A percentile compares a stretch with the other conserved stretches of the same genome.
These are phyloP conservation scores for Funneliformis mosseae DNA, from an alignment of 192 early-diverging fungal genomes.

Conservation along the genomic window DNA sequence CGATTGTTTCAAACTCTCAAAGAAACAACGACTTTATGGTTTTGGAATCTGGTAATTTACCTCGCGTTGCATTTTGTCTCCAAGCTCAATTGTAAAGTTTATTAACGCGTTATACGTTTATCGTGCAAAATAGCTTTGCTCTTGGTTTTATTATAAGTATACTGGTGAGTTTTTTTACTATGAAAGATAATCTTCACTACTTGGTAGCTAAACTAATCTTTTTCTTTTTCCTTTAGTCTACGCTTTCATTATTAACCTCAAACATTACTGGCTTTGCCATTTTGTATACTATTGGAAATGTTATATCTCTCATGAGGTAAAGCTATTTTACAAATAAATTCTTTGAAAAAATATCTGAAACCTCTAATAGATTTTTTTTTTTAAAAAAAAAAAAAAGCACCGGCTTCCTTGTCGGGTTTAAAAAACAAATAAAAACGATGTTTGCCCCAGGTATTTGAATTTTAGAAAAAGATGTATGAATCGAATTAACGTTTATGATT, in stretches of 20 bases:
- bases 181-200: background rate
- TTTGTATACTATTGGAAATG: conserved; percentile 89
- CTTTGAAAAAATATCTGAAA: conserved; percentile 7
- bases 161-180: conserved; percentile 54
- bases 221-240: conserved; percentile 48
- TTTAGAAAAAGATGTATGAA: background rate
- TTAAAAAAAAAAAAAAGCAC: conserved; percentile 58
- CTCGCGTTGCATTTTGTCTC: background rate
- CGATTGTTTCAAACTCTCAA: conserved; percentile 51
- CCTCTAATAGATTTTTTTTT: conserved; percentile 18
- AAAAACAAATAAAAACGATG: conserved; percentile 85
- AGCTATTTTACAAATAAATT: background rate
- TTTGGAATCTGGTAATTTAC: conserved; percentile 65
- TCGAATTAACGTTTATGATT: conserved; percentile 34
- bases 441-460: conserved; percentile 58
- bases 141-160: conserved; percentile 79
- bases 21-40: conserved; percentile 75
- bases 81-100: background rate
- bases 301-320: conserved; percentile 75
- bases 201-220: background rate
- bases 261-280: conserved; percentile 80
- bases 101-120: background rate
- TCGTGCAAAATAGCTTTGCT: conserved; percentile 65
- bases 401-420: conserved; percentile 87
- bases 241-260: conserved; percentile 56